Evolutionary conservation across 352 stramenopile genomes (phyloP).

Genomic region (Globisporangium carolinianum): DNA sequence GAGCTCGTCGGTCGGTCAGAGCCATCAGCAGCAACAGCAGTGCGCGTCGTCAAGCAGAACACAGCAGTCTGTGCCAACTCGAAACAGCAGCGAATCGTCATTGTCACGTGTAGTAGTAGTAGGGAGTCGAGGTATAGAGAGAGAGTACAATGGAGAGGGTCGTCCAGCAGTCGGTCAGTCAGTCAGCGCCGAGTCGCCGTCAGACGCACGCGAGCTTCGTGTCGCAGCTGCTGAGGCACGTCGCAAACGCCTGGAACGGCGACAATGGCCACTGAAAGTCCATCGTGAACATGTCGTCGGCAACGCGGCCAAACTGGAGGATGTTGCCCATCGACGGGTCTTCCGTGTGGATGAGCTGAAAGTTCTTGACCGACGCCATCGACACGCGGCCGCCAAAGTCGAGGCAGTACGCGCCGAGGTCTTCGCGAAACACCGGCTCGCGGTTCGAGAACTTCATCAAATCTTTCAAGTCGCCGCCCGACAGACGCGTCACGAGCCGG

Average conservation of each 20-base stretch:
- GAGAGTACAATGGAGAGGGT: too few species aligned
- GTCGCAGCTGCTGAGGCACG: constrained; percentile 86
- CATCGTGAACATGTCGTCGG: constrained; percentile 90
- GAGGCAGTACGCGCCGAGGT: constrained; percentile 80
- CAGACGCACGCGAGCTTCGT: constrained; percentile 87
- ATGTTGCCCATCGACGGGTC: constrained; percentile 84
- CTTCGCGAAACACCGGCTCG: constrained; percentile 80
- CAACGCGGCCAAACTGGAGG: constrained; percentile 83
- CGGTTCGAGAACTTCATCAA: constrained; percentile 86
- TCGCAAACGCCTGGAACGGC: constrained; percentile 84
- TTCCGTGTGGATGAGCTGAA: constrained; percentile 82
- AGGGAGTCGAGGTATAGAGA: too few species aligned
- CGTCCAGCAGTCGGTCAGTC: too few species aligned
- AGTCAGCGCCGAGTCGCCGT: background rate
- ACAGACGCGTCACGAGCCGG: constrained; percentile 68
- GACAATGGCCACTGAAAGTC: constrained; percentile 87
- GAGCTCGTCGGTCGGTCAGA: too few species aligned
- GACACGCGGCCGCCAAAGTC: constrained; percentile 75
- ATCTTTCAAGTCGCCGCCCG: constrained; percentile 65
- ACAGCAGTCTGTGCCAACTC: too few species aligned
- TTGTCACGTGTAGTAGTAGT: too few species aligned
- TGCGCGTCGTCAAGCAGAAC: too few species aligned
- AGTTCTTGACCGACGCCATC: constrained; percentile 86
- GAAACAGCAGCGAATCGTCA: too few species aligned
- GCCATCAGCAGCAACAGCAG: too few species aligned